Evolutionary conservation across 2,329 filamentous ascomycete genomes (phyloP).

Genomic region (Fusarium chuoi): DNA sequence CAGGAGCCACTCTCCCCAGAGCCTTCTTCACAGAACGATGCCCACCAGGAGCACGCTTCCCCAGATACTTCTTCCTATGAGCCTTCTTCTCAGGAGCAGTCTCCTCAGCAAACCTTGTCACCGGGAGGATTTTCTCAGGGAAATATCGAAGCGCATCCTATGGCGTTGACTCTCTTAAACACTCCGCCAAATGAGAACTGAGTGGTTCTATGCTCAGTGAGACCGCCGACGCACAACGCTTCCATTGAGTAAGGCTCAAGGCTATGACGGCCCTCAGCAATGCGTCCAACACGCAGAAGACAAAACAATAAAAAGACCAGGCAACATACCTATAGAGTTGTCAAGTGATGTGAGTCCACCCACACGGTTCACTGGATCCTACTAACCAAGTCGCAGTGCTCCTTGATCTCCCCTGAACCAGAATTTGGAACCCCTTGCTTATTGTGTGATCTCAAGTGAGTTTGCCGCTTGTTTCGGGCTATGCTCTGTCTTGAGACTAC

Average conservation of each 20-base stretch:
- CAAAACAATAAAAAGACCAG: neutral
- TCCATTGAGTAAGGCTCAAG: neutral
- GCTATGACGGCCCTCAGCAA: neutral
- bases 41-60: neutral
- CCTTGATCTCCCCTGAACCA: neutral
- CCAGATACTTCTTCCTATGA: neutral
- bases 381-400: conserved; percentile 13
- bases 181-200: neutral
- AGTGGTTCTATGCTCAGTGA: neutral
- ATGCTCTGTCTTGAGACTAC: conserved; percentile 6
- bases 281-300: neutral
- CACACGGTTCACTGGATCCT: neutral
- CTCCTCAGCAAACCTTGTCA: neutral
- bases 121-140: neutral
- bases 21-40: neutral
- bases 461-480: conserved; percentile 2
- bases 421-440: conserved; percentile 1
- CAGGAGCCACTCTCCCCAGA: neutral
- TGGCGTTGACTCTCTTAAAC: neutral
- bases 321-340: neutral
- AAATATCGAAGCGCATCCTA: neutral
- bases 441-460: neutral
- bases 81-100: neutral
- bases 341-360: conserved; percentile 5
- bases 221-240: neutral